A percentile compares a stretch with the other conserved stretches of the same genome.
Evolutionary conservation across 345 rosid species (phyloP).

Genomic region (Euphorbia lathyris): DNA sequence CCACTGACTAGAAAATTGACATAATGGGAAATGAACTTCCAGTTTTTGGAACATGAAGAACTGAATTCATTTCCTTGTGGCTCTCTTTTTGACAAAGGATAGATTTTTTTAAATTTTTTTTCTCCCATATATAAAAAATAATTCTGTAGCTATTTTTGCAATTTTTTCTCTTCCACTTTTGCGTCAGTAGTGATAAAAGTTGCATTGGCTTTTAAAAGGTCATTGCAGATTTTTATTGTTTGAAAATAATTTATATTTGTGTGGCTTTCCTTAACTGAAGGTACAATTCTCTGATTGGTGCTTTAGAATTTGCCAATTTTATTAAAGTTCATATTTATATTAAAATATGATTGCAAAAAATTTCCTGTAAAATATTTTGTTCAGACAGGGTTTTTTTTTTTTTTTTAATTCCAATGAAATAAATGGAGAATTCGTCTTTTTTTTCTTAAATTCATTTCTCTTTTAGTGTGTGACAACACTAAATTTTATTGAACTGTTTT

Average conservation of each 20-base stretch:
- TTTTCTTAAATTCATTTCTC: not conserved
- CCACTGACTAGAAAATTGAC: not conserved
- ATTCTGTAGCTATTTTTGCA: not conserved
- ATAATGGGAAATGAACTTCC: not conserved
- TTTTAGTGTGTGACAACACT: not conserved
- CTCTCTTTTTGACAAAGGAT: not conserved
- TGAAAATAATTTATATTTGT: too few relatives aligned
- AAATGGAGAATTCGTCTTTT: not conserved
- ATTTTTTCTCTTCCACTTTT: not conserved
- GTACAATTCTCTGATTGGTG: not conserved
- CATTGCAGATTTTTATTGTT: too few relatives aligned
- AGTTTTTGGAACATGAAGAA: not conserved
- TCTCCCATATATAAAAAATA: too few relatives aligned
- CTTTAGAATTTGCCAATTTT: not conserved
- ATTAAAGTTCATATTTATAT: not conserved
- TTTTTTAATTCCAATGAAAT: not conserved
- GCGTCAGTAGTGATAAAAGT: not conserved
- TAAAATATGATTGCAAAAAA: not conserved
- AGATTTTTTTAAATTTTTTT: not conserved
- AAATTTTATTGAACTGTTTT: constrained; percentile 5
- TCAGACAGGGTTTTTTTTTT: not conserved
- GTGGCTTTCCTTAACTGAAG: not conserved
- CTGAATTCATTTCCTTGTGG: not conserved
- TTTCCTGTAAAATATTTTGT: not conserved
- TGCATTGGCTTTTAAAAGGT: too few relatives aligned